These are phyloP conservation scores for Starmerella lactis-condensi DNA, from an alignment of 805 yeast species.

Conservation along the genomic window DNA sequence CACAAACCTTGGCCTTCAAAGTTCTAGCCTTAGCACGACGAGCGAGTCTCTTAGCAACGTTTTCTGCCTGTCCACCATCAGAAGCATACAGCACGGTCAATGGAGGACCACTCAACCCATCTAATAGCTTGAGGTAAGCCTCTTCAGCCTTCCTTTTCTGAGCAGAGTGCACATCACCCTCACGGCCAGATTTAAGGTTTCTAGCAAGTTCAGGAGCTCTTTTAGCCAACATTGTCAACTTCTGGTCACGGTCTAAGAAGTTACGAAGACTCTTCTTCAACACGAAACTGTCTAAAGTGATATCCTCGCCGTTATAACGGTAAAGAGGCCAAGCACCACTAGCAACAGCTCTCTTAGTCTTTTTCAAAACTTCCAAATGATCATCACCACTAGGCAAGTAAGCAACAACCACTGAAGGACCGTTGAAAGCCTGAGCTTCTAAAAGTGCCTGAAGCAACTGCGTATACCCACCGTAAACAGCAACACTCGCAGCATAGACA, in stretches of 20 bases:
- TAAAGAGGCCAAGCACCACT: slow-evolving; percentile 95
- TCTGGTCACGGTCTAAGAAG: slow-evolving; percentile 80
- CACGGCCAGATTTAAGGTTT: slow-evolving; percentile 44
- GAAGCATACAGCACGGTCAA: slow-evolving; percentile 71
- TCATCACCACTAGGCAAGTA: slow-evolving; percentile 60
- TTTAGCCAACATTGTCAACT: slow-evolving; percentile 52
- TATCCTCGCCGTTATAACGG: slow-evolving; percentile 48
- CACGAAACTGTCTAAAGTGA: slow-evolving; percentile 69
- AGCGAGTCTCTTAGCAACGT: slow-evolving; percentile 58
- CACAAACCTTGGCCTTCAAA: slow-evolving; percentile 41
- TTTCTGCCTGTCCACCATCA: slow-evolving; percentile 79
- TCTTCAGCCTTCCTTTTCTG: slow-evolving; percentile 54
- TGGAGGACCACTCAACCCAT: slow-evolving; percentile 85
- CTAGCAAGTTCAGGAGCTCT: slow-evolving; percentile 61
- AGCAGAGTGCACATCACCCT: slow-evolving; percentile 38
- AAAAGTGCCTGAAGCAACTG: slow-evolving; percentile 74
- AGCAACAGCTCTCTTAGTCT: slow-evolving; percentile 77
- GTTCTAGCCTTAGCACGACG: slow-evolving; percentile 69
- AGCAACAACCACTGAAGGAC: slow-evolving; percentile 83
- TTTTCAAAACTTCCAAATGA: slow-evolving; percentile 58
- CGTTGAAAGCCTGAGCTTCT: slow-evolving; percentile 76
- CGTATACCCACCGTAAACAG: slow-evolving; percentile 82
- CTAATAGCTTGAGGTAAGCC: slow-evolving; percentile 59
- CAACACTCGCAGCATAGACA: slow-evolving; percentile 83
- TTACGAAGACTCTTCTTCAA: slow-evolving; percentile 57